A percentile compares a stretch with the other conserved stretches of the same genome.
phyloP scores from a whole-genome alignment of 1,284 basidiomycete species.

The Spongiforma sp. region DNA sequence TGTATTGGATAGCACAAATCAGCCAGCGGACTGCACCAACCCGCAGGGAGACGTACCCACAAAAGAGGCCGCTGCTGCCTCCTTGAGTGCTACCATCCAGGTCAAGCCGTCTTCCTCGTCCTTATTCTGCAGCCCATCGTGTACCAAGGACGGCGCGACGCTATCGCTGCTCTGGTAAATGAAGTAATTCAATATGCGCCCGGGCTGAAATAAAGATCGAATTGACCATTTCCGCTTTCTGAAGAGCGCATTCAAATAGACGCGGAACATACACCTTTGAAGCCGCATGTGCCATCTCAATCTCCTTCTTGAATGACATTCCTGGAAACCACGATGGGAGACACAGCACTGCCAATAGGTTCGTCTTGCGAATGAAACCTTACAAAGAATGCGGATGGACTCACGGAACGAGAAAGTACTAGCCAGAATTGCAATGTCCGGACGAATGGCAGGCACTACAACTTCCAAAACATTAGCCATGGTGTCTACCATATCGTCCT shows the following conservation, averaged over 20 bases:
- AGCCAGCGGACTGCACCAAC: neutral
- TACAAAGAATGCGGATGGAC: neutral
- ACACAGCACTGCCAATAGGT: neutral
- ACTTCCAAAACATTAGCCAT: neutral
- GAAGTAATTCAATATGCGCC: neutral
- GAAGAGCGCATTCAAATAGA: neutral
- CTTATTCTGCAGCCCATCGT: slow-evolving; percentile 2
- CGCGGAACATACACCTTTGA: neutral
- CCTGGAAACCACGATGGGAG: neutral
- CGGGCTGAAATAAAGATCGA: neutral
- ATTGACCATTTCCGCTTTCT: neutral
- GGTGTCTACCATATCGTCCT: slow-evolving; percentile 1
- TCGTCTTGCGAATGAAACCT: neutral
- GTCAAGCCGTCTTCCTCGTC: neutral
- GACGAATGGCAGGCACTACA: neutral
- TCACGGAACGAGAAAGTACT: neutral
- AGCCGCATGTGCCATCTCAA: neutral
- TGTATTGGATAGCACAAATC: neutral
- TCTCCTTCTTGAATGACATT: neutral
- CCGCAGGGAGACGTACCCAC: neutral
- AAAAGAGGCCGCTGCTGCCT: slow-evolving; percentile 5
- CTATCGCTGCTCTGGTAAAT: neutral
- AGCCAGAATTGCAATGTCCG: neutral
- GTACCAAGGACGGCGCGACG: slow-evolving; percentile 1
- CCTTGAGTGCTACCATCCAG: slow-evolving; percentile 4